Evolutionary conservation across 78 protist species (phyloP).

Genomic region (Pelomyxa schiedti): DNA sequence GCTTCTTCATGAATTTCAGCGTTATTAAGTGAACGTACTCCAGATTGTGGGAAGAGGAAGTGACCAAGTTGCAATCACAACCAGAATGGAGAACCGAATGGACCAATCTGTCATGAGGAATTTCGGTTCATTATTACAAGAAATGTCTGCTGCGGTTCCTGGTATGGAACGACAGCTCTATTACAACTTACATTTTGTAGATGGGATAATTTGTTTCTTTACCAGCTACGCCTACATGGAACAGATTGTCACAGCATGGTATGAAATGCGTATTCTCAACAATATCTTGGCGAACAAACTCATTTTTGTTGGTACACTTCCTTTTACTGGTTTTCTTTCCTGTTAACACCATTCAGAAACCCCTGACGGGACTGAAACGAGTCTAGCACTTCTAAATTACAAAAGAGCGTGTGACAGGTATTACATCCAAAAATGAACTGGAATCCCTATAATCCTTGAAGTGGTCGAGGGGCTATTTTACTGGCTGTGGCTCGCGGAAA

Average conservation of each 20-base stretch:
- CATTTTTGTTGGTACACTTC: slow-evolving; percentile 79
- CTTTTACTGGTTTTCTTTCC: too few species aligned
- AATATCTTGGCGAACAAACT: slow-evolving; percentile 48
- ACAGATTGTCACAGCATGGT: slow-evolving; percentile 65
- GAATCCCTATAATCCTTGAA: too few species aligned
- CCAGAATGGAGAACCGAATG: slow-evolving; percentile 40
- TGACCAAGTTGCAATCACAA: slow-evolving; percentile 54
- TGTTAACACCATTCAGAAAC: too few species aligned
- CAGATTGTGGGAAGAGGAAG: slow-evolving; percentile 52
- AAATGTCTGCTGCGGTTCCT: slow-evolving; percentile 69
- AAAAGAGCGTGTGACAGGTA: slow-evolving; percentile 50
- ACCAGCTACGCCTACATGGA: slow-evolving; percentile 90
- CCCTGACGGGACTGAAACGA: slow-evolving; percentile 77
- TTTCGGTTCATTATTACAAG: slow-evolving; percentile 73
- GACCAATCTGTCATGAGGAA: slow-evolving; percentile 71
- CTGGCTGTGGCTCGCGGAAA: slow-evolving; percentile 94
- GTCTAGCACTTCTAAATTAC: slow-evolving; percentile 83
- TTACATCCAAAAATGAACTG: neutral
- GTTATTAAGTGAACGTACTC: neutral
- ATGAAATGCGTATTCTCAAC: slow-evolving; percentile 51
- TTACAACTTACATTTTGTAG: too few species aligned
- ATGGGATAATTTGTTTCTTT: slow-evolving; percentile 97
- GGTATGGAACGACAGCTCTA: too few species aligned
- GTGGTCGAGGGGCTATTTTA: slow-evolving; percentile 92
- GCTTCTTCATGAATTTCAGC: neutral